These are phyloP conservation scores for Flammula alnicola DNA, from an alignment of 1,284 basidiomycete species.

Conservation along the genomic window DNA sequence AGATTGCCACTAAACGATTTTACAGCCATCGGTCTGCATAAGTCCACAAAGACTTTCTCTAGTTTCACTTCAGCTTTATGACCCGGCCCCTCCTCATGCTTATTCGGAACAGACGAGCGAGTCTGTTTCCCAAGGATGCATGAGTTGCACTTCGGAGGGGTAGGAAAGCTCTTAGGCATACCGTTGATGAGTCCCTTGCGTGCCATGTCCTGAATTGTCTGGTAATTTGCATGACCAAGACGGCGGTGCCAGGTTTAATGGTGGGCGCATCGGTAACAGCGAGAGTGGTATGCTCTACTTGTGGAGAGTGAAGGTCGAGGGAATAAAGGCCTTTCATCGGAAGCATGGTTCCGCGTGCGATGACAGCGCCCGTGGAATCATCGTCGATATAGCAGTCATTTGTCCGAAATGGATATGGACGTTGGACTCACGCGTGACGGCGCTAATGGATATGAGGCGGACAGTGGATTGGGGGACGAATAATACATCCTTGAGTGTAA, in stretches of 20 bases:
- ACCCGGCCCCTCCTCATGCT: slow-evolving; percentile 19
- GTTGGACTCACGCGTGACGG: slow-evolving; percentile 12
- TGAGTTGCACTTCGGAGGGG: slow-evolving; percentile 17
- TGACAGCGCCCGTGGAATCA: slow-evolving; percentile 3
- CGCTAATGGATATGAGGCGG: slow-evolving; percentile 28
- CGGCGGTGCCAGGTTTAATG: slow-evolving; percentile 35
- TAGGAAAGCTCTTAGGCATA: slow-evolving; percentile 27
- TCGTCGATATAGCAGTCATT: slow-evolving; percentile 12
- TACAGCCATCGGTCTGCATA: slow-evolving; percentile 29
- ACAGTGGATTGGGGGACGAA: slow-evolving; percentile 30
- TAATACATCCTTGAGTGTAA: slow-evolving; percentile 24
- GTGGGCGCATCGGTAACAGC: slow-evolving; percentile 8
- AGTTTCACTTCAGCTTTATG: slow-evolving; percentile 26
- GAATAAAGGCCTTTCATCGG: slow-evolving; percentile 17
- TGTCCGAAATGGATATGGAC: slow-evolving; percentile 13
- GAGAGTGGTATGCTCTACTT: slow-evolving; percentile 14
- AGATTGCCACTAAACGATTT: slow-evolving; percentile 29
- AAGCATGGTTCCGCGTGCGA: slow-evolving; percentile 16
- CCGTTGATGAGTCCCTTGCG: slow-evolving; percentile 26
- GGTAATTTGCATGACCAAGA: slow-evolving; percentile 34
- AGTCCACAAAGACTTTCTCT: slow-evolving; percentile 35
- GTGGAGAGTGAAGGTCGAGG: slow-evolving; percentile 8
- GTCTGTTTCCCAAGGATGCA: slow-evolving; percentile 28
- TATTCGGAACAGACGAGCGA: slow-evolving; percentile 21
- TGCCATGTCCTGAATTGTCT: slow-evolving; percentile 31